phyloP scores from a whole-genome alignment of 163 green algal species.

The Chlorella variabilis region DNA sequence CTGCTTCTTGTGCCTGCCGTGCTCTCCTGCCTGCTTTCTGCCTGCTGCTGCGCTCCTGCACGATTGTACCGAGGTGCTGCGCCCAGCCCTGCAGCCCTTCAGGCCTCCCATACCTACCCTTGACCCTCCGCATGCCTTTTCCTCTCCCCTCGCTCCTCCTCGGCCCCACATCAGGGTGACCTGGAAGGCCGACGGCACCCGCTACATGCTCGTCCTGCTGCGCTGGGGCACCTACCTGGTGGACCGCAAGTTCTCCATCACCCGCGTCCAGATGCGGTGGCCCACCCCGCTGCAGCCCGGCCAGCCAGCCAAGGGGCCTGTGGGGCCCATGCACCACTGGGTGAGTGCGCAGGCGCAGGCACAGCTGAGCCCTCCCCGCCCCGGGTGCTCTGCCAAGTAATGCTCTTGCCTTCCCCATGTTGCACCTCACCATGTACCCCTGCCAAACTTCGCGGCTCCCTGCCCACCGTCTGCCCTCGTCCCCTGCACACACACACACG shows the following conservation, averaged over 20 bases:
- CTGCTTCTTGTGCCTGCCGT: not conserved
- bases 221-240: slow-evolving; percentile 89
- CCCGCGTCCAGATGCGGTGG: slow-evolving; percentile 81
- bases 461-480: too few species aligned
- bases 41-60: too few species aligned
- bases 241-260: slow-evolving; percentile 86
- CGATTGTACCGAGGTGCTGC: too few species aligned
- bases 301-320: slow-evolving; percentile 7
- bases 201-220: slow-evolving; percentile 93
- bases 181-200: slow-evolving; percentile 98
- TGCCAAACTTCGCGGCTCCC: too few species aligned
- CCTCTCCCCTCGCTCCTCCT: too few species aligned
- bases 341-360: not conserved
- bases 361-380: not conserved
- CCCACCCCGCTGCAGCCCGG: slow-evolving; percentile 11
- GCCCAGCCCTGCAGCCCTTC: too few species aligned
- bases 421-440: too few species aligned
- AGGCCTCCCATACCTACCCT: not conserved
- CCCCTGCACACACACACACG: too few species aligned
- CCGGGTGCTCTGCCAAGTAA: too few species aligned
- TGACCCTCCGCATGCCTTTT: not conserved
- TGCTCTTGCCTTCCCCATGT: too few species aligned
- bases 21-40: not conserved
- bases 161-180: slow-evolving; percentile 63
- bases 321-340: slow-evolving; percentile 39